Percentiles rank a stretch among this genome's conserved stretches.
These are phyloP conservation scores for Melocanna baccifera DNA, from an alignment of 176 grass and related monocot genomes.

Conservation along the genomic window DNA sequence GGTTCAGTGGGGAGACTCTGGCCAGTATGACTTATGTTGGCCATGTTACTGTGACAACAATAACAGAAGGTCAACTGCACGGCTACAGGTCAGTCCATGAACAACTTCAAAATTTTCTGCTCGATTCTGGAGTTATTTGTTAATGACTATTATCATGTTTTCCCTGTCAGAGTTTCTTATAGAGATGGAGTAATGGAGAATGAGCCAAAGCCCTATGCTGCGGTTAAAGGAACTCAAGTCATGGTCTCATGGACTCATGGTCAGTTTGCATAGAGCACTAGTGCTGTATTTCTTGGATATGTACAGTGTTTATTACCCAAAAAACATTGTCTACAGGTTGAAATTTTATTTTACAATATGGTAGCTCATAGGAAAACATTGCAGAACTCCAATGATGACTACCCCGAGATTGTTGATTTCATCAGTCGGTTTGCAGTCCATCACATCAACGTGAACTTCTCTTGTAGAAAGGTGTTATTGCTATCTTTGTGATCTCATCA, in stretches of 20 bases:
- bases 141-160: conserved; percentile 19
- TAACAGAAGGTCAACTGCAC: conserved; percentile 87
- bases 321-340: conserved; percentile 47
- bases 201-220: conserved; percentile 86
- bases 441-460: conserved; percentile 71
- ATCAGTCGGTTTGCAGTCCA: conserved; percentile 85
- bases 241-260: conserved; percentile 97
- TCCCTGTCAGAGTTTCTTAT: conserved; percentile 57
- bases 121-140: neutral
- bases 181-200: conserved; percentile 93
- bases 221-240: conserved; percentile 92
- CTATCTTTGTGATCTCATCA: conserved; percentile 8
- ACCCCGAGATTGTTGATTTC: conserved; percentile 80
- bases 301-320: neutral
- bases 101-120: neutral
- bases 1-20: conserved; percentile 88
- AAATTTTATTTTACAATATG: conserved; percentile 97
- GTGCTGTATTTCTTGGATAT: conserved; percentile 15
- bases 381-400: conserved; percentile 79
- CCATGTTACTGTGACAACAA: conserved; percentile 86
- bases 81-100: conserved; percentile 66
- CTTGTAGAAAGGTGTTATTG: conserved; percentile 74
- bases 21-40: conserved; percentile 94
- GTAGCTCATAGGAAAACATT: conserved; percentile 81
- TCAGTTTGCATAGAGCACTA: conserved; percentile 18